These are phyloP conservation scores for Leptodermis oblonga DNA, from an alignment of 257 asterid species.

Conservation along the genomic window DNA sequence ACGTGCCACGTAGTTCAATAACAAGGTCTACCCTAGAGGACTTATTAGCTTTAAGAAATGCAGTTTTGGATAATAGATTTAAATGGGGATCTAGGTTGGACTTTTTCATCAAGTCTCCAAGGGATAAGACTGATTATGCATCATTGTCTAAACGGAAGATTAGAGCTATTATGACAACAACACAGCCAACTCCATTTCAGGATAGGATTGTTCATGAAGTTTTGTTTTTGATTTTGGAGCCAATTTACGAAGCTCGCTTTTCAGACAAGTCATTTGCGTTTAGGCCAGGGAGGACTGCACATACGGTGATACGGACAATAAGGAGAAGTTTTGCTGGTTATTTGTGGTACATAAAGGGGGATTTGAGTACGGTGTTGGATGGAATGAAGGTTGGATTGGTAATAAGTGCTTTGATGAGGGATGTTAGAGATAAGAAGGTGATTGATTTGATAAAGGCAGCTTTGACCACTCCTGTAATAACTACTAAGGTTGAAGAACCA, in stretches of 20 bases:
- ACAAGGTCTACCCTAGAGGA: constrained; percentile 79
- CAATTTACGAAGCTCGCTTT: constrained; percentile 81
- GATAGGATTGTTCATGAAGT: constrained; percentile 93
- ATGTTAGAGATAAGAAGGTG: constrained; percentile 89
- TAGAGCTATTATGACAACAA: constrained; percentile 73
- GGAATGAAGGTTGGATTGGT: constrained; percentile 94
- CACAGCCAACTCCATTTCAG: constrained; percentile 78
- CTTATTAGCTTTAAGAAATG: constrained; percentile 73
- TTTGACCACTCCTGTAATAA: constrained; percentile 71
- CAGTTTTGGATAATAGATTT: constrained; percentile 73
- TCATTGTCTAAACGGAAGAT: constrained; percentile 89
- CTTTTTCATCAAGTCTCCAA: constrained; percentile 77
- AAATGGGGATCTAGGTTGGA: constrained; percentile 97
- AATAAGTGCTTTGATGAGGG: constrained; percentile 85
- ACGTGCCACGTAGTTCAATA: constrained; percentile 71
- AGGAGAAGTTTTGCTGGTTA: constrained; percentile 97
- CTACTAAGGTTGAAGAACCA: constrained; percentile 57
- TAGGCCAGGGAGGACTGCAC: constrained; percentile 94
- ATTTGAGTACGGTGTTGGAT: constrained; percentile 78
- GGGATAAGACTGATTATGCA: constrained; percentile 83
- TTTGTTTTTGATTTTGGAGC: constrained; percentile 76
- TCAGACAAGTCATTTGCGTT: constrained; percentile 88
- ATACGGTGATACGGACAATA: constrained; percentile 76
- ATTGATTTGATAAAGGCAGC: constrained; percentile 88
- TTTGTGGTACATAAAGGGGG: constrained; percentile 93